Evolutionary conservation across 2,329 filamentous ascomycete species (phyloP).

Genomic region (Chrysoporthe puriensis): DNA sequence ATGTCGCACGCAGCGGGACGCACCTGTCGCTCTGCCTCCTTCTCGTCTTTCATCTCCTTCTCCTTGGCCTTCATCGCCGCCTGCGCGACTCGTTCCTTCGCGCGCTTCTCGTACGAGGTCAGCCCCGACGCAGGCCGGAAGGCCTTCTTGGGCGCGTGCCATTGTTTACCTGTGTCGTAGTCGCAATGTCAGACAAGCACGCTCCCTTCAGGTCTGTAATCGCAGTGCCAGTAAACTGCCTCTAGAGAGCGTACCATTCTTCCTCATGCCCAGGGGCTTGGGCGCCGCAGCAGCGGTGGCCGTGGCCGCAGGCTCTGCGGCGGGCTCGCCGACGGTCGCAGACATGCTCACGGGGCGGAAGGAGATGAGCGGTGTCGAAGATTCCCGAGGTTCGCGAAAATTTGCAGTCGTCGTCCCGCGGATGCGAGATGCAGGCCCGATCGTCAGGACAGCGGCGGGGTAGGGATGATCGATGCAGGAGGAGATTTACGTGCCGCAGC

Average conservation of each 20-base stretch:
- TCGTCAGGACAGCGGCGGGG: constrained; percentile 5
- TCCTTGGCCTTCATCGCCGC: constrained; percentile 88
- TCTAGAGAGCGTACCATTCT: constrained; percentile 69
- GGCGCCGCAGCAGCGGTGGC: constrained; percentile 30
- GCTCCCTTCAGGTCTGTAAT: neutral
- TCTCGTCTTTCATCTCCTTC: constrained; percentile 94
- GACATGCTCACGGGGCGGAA: constrained; percentile 46
- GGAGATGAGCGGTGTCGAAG: constrained; percentile 18
- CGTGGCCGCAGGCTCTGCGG: constrained; percentile 40
- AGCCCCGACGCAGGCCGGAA: constrained; percentile 83
- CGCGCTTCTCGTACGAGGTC: constrained; percentile 77
- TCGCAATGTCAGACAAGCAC: constrained; percentile 12
- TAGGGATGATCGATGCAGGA: constrained; percentile 18
- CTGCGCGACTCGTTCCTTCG: constrained; percentile 69
- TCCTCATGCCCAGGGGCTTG: constrained; percentile 69
- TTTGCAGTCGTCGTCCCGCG: constrained; percentile 3
- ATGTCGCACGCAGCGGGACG: constrained; percentile 32
- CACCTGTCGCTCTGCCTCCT: constrained; percentile 86
- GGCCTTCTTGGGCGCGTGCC: constrained; percentile 81
- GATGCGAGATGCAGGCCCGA: constrained; percentile 12
- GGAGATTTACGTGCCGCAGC: neutral
- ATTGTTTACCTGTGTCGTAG: constrained; percentile 80
- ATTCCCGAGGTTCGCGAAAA: neutral
- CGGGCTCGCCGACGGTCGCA: constrained; percentile 36
- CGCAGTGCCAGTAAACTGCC: neutral